Evolutionary conservation across 2,329 filamentous ascomycete species (phyloP).

Genomic region (Xylariaceae sp.): DNA sequence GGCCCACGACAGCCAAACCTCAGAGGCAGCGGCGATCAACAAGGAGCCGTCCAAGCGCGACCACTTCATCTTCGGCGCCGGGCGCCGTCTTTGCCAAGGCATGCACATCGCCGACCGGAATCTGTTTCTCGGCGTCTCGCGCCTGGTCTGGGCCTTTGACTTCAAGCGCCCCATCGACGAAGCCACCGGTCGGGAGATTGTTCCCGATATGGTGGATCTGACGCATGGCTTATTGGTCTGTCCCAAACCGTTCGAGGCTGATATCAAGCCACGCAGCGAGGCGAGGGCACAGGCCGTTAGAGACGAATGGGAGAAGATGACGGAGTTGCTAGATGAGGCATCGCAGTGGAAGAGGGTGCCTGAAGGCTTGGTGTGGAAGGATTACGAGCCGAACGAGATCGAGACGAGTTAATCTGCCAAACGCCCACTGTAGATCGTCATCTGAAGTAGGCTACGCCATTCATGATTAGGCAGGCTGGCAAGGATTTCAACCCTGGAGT

Average conservation of each 20-base stretch:
- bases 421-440: too few relatives aligned
- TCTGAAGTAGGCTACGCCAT: too few relatives aligned
- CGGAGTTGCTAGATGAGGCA: not conserved
- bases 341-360: not conserved
- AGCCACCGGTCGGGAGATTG: not conserved
- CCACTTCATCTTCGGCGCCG: conserved; percentile 26
- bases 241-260: conserved; percentile 8
- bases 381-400: too few relatives aligned
- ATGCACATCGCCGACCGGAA: conserved; percentile 29
- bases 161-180: not conserved
- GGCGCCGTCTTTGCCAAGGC: conserved; percentile 43
- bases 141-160: conserved; percentile 43
- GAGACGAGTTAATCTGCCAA: too few relatives aligned
- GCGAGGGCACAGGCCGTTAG: not conserved
- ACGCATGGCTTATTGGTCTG: conserved; percentile 1
- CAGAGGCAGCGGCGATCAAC: conserved; percentile 28
- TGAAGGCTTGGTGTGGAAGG: not conserved
- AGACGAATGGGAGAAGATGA: not conserved
- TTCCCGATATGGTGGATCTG: conserved; percentile 1
- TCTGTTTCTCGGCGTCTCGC: conserved; percentile 33
- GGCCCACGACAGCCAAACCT: conserved; percentile 17
- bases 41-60: conserved; percentile 24
- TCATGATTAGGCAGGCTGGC: too few relatives aligned
- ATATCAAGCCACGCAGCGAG: not conserved
- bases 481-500: too few relatives aligned